phyloP scores from a whole-genome alignment of 768 basidiomycete species.

The Crepidotus variabilis region DNA sequence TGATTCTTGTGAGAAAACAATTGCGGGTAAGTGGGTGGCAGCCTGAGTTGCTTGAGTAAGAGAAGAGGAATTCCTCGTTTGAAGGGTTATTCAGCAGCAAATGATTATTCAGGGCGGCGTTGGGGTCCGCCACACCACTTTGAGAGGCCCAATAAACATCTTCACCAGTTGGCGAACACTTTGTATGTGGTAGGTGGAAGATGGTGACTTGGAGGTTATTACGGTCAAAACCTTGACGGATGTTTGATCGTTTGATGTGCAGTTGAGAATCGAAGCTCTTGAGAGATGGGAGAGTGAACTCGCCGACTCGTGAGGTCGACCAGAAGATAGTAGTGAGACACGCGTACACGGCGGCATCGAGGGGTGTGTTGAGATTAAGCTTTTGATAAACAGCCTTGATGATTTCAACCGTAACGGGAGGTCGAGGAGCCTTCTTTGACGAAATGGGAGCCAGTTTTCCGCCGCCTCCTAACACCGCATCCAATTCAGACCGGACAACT shows the following conservation, averaged over 20 bases:
- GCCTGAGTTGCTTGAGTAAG: conserved; percentile 14
- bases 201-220: conserved; percentile 20
- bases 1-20: conserved; percentile 4
- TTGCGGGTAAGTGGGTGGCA: conserved; percentile 4
- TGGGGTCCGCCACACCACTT: conserved; percentile 20
- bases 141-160: conserved; percentile 31
- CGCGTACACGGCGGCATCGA: conserved; percentile 32
- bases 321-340: conserved; percentile 39
- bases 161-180: conserved; percentile 17
- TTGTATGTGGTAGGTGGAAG: conserved; percentile 26
- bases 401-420: not conserved
- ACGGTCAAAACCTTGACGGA: conserved; percentile 17
- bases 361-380: conserved; percentile 22
- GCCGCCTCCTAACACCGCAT: conserved; percentile 26
- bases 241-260: conserved; percentile 24
- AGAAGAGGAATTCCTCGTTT: conserved; percentile 19
- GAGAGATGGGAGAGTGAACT: conserved; percentile 32
- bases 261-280: conserved; percentile 22
- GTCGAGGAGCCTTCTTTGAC: conserved; percentile 15
- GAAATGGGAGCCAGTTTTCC: conserved; percentile 23
- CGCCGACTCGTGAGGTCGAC: conserved; percentile 25
- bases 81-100: conserved; percentile 4
- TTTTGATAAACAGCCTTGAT: conserved; percentile 15
- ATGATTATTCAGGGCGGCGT: not conserved
- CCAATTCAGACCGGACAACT: conserved; percentile 20